These are phyloP conservation scores for Allium cepa DNA, from an alignment of 106 monocot species.

Conservation along the genomic window DNA sequence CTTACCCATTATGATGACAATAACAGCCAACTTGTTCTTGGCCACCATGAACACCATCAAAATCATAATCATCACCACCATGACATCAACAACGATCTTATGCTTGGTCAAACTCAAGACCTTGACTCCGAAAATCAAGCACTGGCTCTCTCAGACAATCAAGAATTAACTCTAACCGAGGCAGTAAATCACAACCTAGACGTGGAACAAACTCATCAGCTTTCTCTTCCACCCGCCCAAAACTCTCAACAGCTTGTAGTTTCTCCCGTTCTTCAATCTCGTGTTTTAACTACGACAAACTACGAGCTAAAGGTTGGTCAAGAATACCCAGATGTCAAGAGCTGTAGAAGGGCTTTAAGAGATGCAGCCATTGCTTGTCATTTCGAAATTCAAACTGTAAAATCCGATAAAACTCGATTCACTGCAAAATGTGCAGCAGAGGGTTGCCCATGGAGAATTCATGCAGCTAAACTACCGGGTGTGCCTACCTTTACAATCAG, in stretches of 20 bases:
- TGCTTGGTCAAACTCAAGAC: conserved; percentile 44
- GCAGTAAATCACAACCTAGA: conserved; percentile 41
- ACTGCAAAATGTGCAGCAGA: conserved; percentile 89
- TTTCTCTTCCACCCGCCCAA: conserved; percentile 42
- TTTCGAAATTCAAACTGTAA: conserved; percentile 96
- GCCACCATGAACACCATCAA: conserved; percentile 16
- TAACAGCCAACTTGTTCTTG: not conserved
- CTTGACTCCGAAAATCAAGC: conserved; percentile 30
- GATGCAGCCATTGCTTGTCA: conserved; percentile 90
- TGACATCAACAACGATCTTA: conserved; percentile 24
- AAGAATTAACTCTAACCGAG: conserved; percentile 67
- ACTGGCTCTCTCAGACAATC: conserved; percentile 50
- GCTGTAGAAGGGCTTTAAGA: conserved; percentile 78
- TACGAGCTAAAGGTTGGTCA: conserved; percentile 73
- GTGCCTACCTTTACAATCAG: conserved; percentile 91
- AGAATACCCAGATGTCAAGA: conserved; percentile 90
- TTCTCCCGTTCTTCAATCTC: conserved; percentile 48
- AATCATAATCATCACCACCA: conserved; percentile 15
- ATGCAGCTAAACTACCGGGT: conserved; percentile 92
- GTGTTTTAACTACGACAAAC: conserved; percentile 29
- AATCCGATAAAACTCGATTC: conserved; percentile 93
- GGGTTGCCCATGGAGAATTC: conserved; percentile 90
- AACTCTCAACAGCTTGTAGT: conserved; percentile 23
- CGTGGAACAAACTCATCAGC: conserved; percentile 56
- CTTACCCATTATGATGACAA: conserved; percentile 20